Evolutionary conservation across 768 basidiomycete species (phyloP).

Genomic region (Leccinum imitatum): DNA sequence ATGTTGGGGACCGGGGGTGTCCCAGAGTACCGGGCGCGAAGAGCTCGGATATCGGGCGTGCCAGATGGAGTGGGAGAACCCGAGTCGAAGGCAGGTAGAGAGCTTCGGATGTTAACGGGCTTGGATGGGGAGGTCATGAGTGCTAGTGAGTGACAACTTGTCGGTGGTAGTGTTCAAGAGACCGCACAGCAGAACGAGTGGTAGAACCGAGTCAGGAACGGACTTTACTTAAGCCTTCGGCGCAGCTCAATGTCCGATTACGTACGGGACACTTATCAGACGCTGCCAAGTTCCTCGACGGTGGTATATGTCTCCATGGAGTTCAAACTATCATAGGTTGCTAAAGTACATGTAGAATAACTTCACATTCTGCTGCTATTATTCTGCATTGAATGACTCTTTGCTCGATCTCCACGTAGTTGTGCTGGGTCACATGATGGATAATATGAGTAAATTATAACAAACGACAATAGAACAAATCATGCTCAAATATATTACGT

Average conservation of each 20-base stretch:
- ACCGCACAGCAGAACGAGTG: not conserved
- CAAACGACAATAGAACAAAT: no score
- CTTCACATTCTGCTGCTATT: no score
- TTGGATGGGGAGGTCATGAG: constrained; percentile 55
- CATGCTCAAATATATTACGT: no score
- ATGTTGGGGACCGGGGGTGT: constrained; percentile 52
- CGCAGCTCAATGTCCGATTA: not conserved
- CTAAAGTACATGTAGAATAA: no score
- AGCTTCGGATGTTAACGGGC: constrained; percentile 49
- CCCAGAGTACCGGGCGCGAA: constrained; percentile 66
- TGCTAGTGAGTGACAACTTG: not conserved
- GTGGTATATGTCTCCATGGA: no score
- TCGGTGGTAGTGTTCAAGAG: not conserved
- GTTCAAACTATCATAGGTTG: no score
- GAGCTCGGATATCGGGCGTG: constrained; percentile 61
- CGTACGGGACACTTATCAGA: not conserved
- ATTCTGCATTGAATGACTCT: no score
- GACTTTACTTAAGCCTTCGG: not conserved
- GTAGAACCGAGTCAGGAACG: not conserved
- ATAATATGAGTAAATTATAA: no score
- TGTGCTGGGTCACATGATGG: no score
- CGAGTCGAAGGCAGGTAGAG: constrained; percentile 15
- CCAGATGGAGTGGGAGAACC: constrained; percentile 41
- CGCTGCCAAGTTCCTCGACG: no score
- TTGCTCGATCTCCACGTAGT: no score